Base-by-base conservation (phyloP, 2,329 filamentous ascomycete species). In the Microcyclospora tardicrescens region DNA sequence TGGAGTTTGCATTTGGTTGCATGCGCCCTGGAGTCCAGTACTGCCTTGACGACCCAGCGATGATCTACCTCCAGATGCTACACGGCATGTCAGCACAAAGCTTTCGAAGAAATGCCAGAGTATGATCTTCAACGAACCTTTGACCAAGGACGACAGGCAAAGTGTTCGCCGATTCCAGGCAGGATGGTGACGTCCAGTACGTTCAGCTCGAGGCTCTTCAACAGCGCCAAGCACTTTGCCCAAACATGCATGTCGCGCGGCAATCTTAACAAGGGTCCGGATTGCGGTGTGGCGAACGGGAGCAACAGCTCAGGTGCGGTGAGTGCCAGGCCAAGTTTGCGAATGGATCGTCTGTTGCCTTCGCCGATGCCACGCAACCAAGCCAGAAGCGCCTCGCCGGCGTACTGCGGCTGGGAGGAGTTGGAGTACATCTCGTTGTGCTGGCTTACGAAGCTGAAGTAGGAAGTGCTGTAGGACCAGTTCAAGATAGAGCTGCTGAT, bases 301-400 rank as follows among this genome's bases (percentile, higher is more conserved):
- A 30, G 19, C 6, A 44, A 33, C 10, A 44, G 29, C 31, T 44
- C 42, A 8, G 28, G 24, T n/a, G 37, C 42, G 24, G 39, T 29
- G 39, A 44, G 41, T 28, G 35, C 33, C 31, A 43, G 33, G 3
- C 13, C 10, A n/a, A 43, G 16, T 16, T 43, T 40, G 31, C 33
- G 24, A 10, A 43, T 12, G 6, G 16, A 14, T 2, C n/a, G 19
- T 24, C 19, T 24, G 19, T 24, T 24, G 19, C 8, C 19, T 24
- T 24, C 19, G 19, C 19, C 19, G 19, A 24, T 24, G 5, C 5
- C 8, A 8, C 19, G 19, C 19, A 24, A 24, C 19, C 19, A 24
- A 4, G 19, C 8, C 19, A 24, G 8, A 8, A 24, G 19, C 19
- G 19, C 19, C 8, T 24, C 19, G 19, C 19, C 19, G 19, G 19